phyloP scores from a whole-genome alignment of 306 rosid genomes.

The Medicago arabica region DNA sequence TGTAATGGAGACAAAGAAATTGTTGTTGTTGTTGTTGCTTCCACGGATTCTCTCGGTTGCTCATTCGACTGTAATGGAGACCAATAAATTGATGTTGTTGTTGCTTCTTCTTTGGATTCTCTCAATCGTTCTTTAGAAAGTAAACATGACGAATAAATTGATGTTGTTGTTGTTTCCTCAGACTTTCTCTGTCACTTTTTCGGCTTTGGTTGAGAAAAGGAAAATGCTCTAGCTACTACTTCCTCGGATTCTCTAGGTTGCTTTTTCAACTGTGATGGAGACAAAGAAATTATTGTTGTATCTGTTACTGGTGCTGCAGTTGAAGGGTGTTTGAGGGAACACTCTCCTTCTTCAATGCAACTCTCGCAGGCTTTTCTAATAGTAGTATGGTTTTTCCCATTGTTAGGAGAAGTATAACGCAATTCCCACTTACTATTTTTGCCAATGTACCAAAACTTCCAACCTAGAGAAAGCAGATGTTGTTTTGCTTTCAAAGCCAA shows the following conservation, averaged over 20 bases:
- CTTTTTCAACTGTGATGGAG: too few species aligned
- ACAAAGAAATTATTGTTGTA: not conserved
- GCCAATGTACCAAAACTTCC: slow-evolving; percentile 50
- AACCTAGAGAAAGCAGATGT: slow-evolving; percentile 64
- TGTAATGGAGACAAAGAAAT: too few species aligned
- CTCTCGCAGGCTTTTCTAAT: slow-evolving; percentile 63
- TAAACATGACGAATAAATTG: not conserved
- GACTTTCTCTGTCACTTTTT: too few species aligned
- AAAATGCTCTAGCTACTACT: too few species aligned
- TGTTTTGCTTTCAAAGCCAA: slow-evolving; percentile 47
- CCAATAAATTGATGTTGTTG: not conserved
- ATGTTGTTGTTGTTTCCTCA: not conserved
- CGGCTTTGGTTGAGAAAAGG: too few species aligned
- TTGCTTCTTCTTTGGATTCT: not conserved
- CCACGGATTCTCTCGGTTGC: not conserved
- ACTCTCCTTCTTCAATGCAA: not conserved
- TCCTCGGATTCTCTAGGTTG: too few species aligned
- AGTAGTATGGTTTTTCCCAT: slow-evolving; percentile 49
- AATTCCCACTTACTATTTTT: slow-evolving; percentile 52
- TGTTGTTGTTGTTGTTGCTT: too few species aligned
- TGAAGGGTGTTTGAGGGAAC: not conserved
- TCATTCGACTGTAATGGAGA: not conserved
- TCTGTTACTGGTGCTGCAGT: not conserved
- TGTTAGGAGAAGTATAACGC: slow-evolving; percentile 60
- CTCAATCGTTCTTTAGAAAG: not conserved